Base-by-base conservation (phyloP, 2,329 filamentous ascomycete genomes). In the Fusarium decemcellulare region DNA sequence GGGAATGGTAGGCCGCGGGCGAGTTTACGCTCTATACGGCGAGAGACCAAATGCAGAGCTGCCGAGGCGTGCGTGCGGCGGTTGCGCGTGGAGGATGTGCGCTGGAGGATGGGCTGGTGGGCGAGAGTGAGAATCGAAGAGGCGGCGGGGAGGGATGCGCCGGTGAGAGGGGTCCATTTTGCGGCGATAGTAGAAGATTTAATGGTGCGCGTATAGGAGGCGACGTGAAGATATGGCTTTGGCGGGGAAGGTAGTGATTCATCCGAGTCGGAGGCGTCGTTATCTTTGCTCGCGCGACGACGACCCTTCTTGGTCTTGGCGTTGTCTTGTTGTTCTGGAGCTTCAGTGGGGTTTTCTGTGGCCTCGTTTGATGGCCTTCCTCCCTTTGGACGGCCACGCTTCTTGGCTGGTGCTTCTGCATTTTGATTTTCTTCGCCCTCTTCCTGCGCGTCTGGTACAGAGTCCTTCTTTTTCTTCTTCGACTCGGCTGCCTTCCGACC, bases 1-100 rank as follows among this genome's bases (percentile, higher is more conserved):
- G 91, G 91, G 74, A 93, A 92, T n/a, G 90, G 90, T 54, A 92
- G 82, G 11, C 87, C 88, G 36, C 84, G 85, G 15, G 82, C 78
- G 7, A 93, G 80, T 73, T 90, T 91, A 50, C 82, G 84, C 37
- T 86, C 79, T 36, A 93, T 81, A 54, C 85, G 86, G 42, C 84
- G 83, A 8, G 88, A 81, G 29, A 91, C 83, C 40, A 83, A 82
- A 39, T 85, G 82, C 8, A 93, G 81, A 23, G 87, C 87, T 3
- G 84, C 80, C 9, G 88, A 81, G 10, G 89, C 88, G 60, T 89
- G 84, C 15, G 83, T 81, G 61, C 85, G 84, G 46, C 84, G 82
- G 59, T 84, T 77, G 62, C 83, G 79, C 65, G 85, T 81, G 63
- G 80, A 78, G 16, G 85, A 81, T 14, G 91, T 82, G 43, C 86